Percentiles rank a stretch among this genome's conserved stretches.
These are phyloP conservation scores for Fusarium torreyae DNA, from an alignment of 2,329 filamentous ascomycete species.

Conservation along the genomic window DNA sequence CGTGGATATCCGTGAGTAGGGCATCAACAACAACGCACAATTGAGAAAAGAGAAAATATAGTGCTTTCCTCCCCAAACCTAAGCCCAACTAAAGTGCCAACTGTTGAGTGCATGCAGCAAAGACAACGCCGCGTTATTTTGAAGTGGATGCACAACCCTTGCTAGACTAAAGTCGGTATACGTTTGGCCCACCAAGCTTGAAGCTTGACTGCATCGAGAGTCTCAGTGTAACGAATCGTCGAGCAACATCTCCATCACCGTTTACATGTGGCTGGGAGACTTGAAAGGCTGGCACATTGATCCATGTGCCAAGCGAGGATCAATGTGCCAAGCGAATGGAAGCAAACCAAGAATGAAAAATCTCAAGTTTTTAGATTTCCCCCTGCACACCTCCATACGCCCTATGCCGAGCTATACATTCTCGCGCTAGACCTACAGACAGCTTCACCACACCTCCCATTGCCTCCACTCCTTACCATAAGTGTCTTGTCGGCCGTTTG, in stretches of 20 bases:
- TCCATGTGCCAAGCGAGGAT: neutral
- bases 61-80: neutral
- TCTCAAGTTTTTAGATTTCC: conserved; percentile 33
- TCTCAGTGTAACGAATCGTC: conserved; percentile 7
- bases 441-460: conserved; percentile 16
- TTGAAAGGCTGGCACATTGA: conserved; percentile 12
- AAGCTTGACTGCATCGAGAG: conserved; percentile 18
- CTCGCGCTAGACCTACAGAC: conserved; percentile 36
- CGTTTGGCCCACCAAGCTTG: conserved; percentile 29
- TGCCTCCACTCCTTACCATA: conserved; percentile 20
- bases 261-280: conserved; percentile 18
- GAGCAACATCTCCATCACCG: conserved; percentile 6
- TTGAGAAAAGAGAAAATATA: conserved; percentile 23
- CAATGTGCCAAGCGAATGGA: neutral
- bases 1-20: conserved; percentile 9
- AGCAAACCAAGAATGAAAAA: conserved; percentile 27
- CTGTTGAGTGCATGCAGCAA: conserved; percentile 51
- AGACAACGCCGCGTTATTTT: conserved; percentile 30
- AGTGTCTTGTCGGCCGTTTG: conserved; percentile 19
- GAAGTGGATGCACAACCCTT: conserved; percentile 29
- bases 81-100: conserved; percentile 34
- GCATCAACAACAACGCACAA: conserved; percentile 36
- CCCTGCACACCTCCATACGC: conserved; percentile 42
- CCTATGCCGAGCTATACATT: conserved; percentile 44
- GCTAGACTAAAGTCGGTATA: conserved; percentile 20